These are phyloP conservation scores for Paramecium pentaurelia DNA, from an alignment of 73 alveolate species.

Conservation along the genomic window DNA sequence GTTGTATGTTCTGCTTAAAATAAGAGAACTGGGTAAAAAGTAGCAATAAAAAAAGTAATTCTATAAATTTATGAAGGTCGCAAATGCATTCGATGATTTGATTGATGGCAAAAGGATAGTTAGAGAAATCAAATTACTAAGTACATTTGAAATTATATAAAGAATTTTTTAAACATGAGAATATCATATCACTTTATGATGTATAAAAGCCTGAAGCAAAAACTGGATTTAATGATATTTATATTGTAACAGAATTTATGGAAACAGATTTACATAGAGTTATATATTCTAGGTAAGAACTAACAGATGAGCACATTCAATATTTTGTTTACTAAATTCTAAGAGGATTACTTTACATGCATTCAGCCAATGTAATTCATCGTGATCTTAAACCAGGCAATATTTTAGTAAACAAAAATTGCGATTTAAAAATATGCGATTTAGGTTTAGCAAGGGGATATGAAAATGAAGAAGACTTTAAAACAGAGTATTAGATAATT, in stretches of 20 bases:
- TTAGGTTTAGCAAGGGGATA: conserved; percentile 82
- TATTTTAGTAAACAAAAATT: conserved; percentile 80
- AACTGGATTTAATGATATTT: conserved; percentile 87
- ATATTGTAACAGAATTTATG: conserved; percentile 88
- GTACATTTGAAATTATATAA: not conserved
- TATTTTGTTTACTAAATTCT: conserved; percentile 83
- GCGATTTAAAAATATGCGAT: conserved; percentile 85
- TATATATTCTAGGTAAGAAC: conserved; percentile 81
- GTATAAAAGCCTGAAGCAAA: conserved; percentile 86
- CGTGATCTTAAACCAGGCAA: conserved; percentile 89
- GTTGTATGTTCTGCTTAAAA: conserved; percentile 88
- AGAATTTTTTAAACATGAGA: conserved; percentile 86
- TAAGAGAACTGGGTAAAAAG: conserved; percentile 78
- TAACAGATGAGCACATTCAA: conserved; percentile 87
- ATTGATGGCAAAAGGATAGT: conserved; percentile 88
- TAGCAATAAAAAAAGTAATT: conserved; percentile 91
- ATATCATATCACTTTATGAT: conserved; percentile 73
- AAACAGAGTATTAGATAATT: conserved; percentile 68
- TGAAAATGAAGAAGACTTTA: conserved; percentile 71
- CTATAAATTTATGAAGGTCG: conserved; percentile 50
- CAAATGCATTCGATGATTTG: conserved; percentile 87
- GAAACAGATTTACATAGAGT: conserved; percentile 94
- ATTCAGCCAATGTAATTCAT: conserved; percentile 88
- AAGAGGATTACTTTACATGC: conserved; percentile 82
- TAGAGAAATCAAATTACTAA: conserved; percentile 78